These are phyloP conservation scores for Tagetes patula DNA, from an alignment of 129 eudicot species.

Conservation along the genomic window DNA sequence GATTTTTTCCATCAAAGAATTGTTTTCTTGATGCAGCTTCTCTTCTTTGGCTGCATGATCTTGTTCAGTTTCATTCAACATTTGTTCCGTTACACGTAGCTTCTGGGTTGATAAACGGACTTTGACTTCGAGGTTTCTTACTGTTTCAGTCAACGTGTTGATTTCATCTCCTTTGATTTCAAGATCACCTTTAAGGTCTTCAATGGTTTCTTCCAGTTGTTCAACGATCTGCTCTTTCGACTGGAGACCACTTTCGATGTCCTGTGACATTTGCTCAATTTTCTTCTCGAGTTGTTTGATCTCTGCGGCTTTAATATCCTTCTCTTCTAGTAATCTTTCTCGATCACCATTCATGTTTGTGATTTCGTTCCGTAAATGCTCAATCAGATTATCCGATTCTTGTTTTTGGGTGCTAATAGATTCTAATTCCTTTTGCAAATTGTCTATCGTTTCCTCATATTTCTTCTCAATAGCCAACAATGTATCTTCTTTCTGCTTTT, in stretches of 20 bases:
- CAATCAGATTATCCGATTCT: constrained; percentile 42
- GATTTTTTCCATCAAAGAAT: constrained; percentile 52
- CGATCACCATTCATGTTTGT: constrained; percentile 40
- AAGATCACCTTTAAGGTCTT: constrained; percentile 66
- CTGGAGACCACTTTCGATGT: constrained; percentile 34
- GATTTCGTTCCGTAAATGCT: constrained; percentile 42
- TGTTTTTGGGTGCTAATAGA: constrained; percentile 38
- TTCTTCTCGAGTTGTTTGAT: constrained; percentile 42
- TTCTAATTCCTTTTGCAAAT: constrained; percentile 43
- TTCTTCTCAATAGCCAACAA: constrained; percentile 54
- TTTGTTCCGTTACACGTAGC: constrained; percentile 85
- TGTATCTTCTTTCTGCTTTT: constrained; percentile 57
- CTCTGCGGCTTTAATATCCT: constrained; percentile 25
- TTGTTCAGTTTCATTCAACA: constrained; percentile 65
- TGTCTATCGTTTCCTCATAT: constrained; percentile 41
- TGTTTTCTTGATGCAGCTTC: constrained; percentile 55
- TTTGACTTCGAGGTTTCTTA: constrained; percentile 70
- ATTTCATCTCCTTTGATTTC: constrained; percentile 80
- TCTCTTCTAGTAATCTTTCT: constrained; percentile 39
- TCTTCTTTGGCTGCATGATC: constrained; percentile 47
- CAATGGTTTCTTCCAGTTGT: constrained; percentile 59
- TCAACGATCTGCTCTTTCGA: constrained; percentile 40
- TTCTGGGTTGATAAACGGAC: constrained; percentile 75
- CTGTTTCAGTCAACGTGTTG: constrained; percentile 52
- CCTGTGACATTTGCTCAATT: constrained; percentile 37